Evolutionary conservation across 345 rosid species (phyloP).

Genomic region (Alliaria petiolata): DNA sequence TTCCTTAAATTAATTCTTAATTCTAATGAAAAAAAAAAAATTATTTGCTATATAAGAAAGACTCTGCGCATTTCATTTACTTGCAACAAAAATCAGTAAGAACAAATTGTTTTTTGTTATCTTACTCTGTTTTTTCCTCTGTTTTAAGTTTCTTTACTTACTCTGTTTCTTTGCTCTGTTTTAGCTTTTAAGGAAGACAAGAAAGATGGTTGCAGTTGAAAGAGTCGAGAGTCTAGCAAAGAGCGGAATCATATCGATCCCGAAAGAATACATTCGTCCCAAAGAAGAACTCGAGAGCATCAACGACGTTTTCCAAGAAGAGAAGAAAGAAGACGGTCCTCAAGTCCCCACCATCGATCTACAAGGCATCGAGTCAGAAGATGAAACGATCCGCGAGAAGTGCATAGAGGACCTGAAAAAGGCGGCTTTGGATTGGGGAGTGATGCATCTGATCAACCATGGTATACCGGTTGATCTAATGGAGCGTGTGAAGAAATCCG

Average conservation of each 20-base stretch:
- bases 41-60: constrained; percentile 1
- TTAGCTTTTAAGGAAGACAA: neutral
- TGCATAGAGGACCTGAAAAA: constrained; percentile 51
- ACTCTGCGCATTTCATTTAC: constrained; percentile 1
- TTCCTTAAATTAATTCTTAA: neutral
- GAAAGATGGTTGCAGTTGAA: constrained; percentile 31
- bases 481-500: constrained; percentile 62
- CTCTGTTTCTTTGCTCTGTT: constrained; percentile 14
- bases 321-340: constrained; percentile 68
- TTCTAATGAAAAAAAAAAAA: neutral
- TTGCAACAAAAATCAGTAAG: neutral
- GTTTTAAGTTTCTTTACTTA: neutral
- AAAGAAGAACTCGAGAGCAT: constrained; percentile 72
- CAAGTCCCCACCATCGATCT: constrained; percentile 80
- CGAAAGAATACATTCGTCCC: constrained; percentile 71
- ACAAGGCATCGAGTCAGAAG: constrained; percentile 54
- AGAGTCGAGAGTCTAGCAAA: constrained; percentile 73
- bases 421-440: constrained; percentile 85
- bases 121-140: constrained; percentile 17
- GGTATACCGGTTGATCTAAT: constrained; percentile 59
- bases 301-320: constrained; percentile 74
- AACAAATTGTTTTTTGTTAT: neutral
- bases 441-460: constrained; percentile 92
- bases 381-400: constrained; percentile 38
- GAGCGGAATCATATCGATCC: constrained; percentile 74